These are phyloP conservation scores for Beauveria scarabaeidicola DNA, from an alignment of 2,329 filamentous ascomycete species.

Conservation along the genomic window DNA sequence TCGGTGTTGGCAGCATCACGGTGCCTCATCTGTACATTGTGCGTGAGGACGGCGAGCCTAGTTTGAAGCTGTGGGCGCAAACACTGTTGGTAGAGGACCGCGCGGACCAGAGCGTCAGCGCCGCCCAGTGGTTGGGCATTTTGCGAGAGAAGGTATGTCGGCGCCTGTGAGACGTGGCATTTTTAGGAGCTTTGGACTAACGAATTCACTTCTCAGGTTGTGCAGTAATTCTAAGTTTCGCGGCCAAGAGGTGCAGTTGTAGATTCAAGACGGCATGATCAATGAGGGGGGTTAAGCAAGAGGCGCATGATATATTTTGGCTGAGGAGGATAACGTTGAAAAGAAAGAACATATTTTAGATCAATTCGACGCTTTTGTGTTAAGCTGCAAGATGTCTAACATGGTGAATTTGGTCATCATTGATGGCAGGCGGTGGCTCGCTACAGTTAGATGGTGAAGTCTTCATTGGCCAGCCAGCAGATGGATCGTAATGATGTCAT, in stretches of 20 bases:
- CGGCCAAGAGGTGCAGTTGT: neutral
- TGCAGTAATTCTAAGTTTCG: conserved; percentile 22
- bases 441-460: neutral
- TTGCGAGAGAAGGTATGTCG: conserved; percentile 80
- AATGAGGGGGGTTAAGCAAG: neutral
- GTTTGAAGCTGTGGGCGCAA: conserved; percentile 92
- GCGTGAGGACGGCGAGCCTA: conserved; percentile 91
- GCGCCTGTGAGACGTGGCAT: neutral
- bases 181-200: neutral
- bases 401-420: neutral
- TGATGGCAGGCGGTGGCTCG: neutral
- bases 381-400: neutral
- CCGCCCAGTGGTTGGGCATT: conserved; percentile 86
- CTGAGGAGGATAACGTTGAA: conserved; percentile 1
- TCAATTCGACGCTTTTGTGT: neutral
- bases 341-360: conserved; percentile 3
- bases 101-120: conserved; percentile 86
- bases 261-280: conserved; percentile 7
- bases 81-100: conserved; percentile 91
- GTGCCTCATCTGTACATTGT: conserved; percentile 89
- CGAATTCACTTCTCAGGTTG: conserved; percentile 20
- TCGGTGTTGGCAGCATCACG: conserved; percentile 87
- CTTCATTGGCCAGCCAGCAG: neutral
- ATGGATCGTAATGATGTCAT: neutral
- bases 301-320: conserved; percentile 4